Base-by-base conservation (phyloP, 1,284 basidiomycete species). In the Leccinum ponderosum region DNA sequence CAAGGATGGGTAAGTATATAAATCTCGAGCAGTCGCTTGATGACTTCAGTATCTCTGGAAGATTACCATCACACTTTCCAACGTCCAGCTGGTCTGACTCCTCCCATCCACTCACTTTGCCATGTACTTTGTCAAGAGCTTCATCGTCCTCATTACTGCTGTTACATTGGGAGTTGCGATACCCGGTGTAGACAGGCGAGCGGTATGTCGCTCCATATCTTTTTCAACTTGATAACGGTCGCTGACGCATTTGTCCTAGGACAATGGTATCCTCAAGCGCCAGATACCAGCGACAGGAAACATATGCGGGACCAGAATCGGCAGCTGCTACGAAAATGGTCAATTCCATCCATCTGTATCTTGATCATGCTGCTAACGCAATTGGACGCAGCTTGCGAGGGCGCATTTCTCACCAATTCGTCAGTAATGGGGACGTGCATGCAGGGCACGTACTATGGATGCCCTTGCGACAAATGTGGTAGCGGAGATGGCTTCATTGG, bases 281-380 rank as follows among this genome's bases (percentile, higher is more conserved):
- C 62, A 55, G 33, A 3, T 12, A 20, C 9, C 17, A 20, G 22
- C 48, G 22, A 9, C 12, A 3, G 48, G 48, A 61, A 56, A 54
- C 15, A 33, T 37, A 11, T 64, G 62, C 17, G 11, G 29, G 7
- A 2, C 20, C 12, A 7, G 6, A 4, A 44, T 66, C n/a, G 51
- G 54, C 6, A 50, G 44, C 55, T 64, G 62, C 31, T 56, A 12
- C 52, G 7, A 12, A 25, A 55, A 62, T 6, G 39, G 62, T 65
- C 33, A 35, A 25, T 6, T 2, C 12, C 9, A 29, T 6, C 29
- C 12, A 4, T 54, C n/a, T 7, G 8, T 22, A 27, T 20, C 17
- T 3, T 37, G 5, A 14, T 4, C 12, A 20, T 22, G 25, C 7
- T 20, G 3, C 20, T 53, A 11, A 51, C 15, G 7, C 6, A 9